These are phyloP conservation scores for Cystobasidiaceae sp. DNA, from an alignment of 1,284 basidiomycete species.

Conservation along the genomic window DNA sequence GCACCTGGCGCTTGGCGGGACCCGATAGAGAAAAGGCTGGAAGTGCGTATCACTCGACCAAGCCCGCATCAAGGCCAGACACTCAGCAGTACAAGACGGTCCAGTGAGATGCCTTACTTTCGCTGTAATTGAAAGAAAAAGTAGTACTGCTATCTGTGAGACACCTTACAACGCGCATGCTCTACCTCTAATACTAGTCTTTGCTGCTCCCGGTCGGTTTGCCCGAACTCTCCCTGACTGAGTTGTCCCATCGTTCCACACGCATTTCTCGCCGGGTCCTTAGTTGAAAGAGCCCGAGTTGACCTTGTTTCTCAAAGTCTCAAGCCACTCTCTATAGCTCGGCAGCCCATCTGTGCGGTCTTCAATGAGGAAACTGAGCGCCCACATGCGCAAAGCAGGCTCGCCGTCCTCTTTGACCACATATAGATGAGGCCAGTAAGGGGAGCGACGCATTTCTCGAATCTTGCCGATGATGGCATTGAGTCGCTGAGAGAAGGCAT, in stretches of 20 bases:
- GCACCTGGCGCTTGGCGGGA: too few relatives aligned
- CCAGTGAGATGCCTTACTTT: too few relatives aligned
- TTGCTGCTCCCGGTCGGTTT: too few relatives aligned
- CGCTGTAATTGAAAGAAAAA: too few relatives aligned
- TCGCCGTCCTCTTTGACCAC: slow-evolving; percentile 98
- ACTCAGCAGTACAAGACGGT: too few relatives aligned
- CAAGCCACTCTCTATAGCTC: slow-evolving; percentile 89
- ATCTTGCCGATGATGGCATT: slow-evolving; percentile 91
- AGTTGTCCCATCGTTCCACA: not conserved
- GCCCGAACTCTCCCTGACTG: too few relatives aligned
- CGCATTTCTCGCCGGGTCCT: not conserved
- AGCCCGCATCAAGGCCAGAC: too few relatives aligned
- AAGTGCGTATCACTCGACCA: too few relatives aligned
- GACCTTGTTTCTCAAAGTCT: slow-evolving; percentile 65
- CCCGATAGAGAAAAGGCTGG: too few relatives aligned
- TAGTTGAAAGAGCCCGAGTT: slow-evolving; percentile 31
- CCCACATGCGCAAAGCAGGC: slow-evolving; percentile 87
- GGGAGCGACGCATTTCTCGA: slow-evolving; percentile 74
- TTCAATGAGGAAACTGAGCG: slow-evolving; percentile 87
- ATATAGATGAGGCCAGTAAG: slow-evolving; percentile 92
- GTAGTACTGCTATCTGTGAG: too few relatives aligned
- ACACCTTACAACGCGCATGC: too few relatives aligned
- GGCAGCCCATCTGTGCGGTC: slow-evolving; percentile 91
- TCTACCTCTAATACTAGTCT: too few relatives aligned
- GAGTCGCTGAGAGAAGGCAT: slow-evolving; percentile 85